Evolutionary conservation across 352 stramenopile species (phyloP).

Genomic region (Phytophthora ohioensis): DNA sequence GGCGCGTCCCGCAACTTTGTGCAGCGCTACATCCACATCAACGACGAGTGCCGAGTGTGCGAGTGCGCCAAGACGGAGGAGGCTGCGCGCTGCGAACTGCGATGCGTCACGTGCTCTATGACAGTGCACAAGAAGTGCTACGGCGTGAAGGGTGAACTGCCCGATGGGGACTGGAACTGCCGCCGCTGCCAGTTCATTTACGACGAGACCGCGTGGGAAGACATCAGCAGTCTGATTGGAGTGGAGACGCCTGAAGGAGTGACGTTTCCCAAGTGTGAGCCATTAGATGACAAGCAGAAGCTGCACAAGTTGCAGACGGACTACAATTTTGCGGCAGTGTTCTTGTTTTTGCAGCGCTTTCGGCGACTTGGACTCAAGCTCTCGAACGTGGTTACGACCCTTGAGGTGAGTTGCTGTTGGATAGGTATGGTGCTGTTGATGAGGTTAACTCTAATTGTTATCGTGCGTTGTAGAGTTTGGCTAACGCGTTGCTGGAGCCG

Average conservation of each 20-base stretch:
- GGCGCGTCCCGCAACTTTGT: constrained; percentile 57
- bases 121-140: constrained; percentile 83
- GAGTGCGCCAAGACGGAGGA: constrained; percentile 62
- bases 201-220: constrained; percentile 41
- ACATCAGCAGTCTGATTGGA: constrained; percentile 33
- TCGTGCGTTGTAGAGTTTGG: constrained; percentile 38
- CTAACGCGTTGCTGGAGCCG: constrained; percentile 44
- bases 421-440: not conserved
- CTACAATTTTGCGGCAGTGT: constrained; percentile 65
- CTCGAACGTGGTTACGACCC: constrained; percentile 48
- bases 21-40: constrained; percentile 77
- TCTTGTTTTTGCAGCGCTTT: constrained; percentile 78
- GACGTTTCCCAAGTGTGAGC: constrained; percentile 49
- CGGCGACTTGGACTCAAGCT: constrained; percentile 64
- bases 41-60: constrained; percentile 73
- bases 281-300: constrained; percentile 37
- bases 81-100: constrained; percentile 61
- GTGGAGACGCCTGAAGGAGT: constrained; percentile 23
- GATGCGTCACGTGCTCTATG: constrained; percentile 71
- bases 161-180: constrained; percentile 62
- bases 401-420: constrained; percentile 44
- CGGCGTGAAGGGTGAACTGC: constrained; percentile 49
- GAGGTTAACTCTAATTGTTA: not conserved
- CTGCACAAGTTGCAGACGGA: constrained; percentile 51
- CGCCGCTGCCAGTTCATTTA: constrained; percentile 62